Evolutionary conservation across 2,329 filamentous ascomycete species (phyloP).

Genomic region (Lizonia empirigonia): DNA sequence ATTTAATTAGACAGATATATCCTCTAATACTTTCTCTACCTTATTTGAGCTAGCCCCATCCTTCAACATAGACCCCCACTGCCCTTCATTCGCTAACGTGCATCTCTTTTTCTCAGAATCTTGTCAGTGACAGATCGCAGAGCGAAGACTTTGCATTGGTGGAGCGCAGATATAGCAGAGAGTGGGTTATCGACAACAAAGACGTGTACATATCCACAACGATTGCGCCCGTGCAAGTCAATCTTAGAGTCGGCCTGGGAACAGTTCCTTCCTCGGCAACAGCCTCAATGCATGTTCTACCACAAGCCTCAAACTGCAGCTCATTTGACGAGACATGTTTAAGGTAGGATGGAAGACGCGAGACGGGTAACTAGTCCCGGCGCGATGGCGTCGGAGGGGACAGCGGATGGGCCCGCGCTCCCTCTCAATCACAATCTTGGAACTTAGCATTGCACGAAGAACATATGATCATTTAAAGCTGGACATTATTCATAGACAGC

Average conservation of each 20-base stretch:
- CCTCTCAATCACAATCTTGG: too few relatives aligned
- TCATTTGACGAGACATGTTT: not conserved
- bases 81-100: not conserved
- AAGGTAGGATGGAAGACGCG: not conserved
- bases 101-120: not conserved
- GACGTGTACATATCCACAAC: too few relatives aligned
- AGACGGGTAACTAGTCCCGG: not conserved
- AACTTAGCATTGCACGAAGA: too few relatives aligned
- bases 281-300: too few relatives aligned
- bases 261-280: too few relatives aligned
- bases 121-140: not conserved
- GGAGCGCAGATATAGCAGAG: too few relatives aligned
- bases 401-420: not conserved
- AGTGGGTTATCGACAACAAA: too few relatives aligned
- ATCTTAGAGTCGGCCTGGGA: too few relatives aligned
- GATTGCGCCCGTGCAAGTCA: too few relatives aligned
- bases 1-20: too few relatives aligned
- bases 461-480: not conserved
- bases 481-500: not conserved
- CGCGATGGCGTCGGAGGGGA: not conserved
- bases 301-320: too few relatives aligned
- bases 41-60: not conserved
- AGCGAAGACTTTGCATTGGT: not conserved
- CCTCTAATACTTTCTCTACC: too few relatives aligned
- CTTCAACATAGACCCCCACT: not conserved